phyloP scores from a whole-genome alignment of 1,139 yeast species.

The Suzukiozyma palmioleophila region DNA sequence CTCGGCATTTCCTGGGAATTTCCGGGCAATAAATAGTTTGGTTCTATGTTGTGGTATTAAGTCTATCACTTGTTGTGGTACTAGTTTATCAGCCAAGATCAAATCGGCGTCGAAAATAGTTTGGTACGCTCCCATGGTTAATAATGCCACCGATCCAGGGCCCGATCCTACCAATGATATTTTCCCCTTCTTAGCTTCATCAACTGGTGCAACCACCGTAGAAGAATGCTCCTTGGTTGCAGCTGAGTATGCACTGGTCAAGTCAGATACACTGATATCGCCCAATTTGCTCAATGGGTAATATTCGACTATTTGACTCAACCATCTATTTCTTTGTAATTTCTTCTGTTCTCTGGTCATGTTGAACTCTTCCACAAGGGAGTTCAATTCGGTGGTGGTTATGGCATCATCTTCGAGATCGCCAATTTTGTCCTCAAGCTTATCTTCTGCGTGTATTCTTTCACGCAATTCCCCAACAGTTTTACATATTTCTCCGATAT shows the following conservation, averaged over 20 bases:
- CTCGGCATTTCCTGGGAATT: constrained; percentile 97
- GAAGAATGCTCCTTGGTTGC: constrained; percentile 5
- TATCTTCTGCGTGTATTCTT: constrained; percentile 53
- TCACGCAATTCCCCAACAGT: constrained; percentile 65
- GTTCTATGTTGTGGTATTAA: constrained; percentile 68
- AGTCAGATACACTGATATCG: constrained; percentile 51
- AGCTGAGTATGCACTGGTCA: constrained; percentile 36
- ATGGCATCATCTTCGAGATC: constrained; percentile 69
- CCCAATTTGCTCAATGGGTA: constrained; percentile 72
- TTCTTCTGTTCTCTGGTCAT: constrained; percentile 51
- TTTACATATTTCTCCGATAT: constrained; percentile 64
- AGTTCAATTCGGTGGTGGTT: constrained; percentile 54
- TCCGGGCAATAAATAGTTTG: constrained; percentile 79
- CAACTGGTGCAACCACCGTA: constrained; percentile 1
- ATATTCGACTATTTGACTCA: constrained; percentile 87
- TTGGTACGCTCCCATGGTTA: constrained; percentile 81
- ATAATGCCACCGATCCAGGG: constrained; percentile 80
- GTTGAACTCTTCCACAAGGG: constrained; percentile 57
- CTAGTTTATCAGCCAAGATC: constrained; percentile 85
- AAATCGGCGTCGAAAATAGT: constrained; percentile 81
- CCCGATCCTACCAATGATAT: constrained; percentile 90
- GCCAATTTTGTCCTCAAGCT: constrained; percentile 34
- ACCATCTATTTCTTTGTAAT: constrained; percentile 71
- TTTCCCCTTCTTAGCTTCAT: constrained; percentile 35
- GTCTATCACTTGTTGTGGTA: constrained; percentile 82